Evolutionary conservation across 1,284 basidiomycete species (phyloP).

Genomic region (Apiotrichum brassicae): DNA sequence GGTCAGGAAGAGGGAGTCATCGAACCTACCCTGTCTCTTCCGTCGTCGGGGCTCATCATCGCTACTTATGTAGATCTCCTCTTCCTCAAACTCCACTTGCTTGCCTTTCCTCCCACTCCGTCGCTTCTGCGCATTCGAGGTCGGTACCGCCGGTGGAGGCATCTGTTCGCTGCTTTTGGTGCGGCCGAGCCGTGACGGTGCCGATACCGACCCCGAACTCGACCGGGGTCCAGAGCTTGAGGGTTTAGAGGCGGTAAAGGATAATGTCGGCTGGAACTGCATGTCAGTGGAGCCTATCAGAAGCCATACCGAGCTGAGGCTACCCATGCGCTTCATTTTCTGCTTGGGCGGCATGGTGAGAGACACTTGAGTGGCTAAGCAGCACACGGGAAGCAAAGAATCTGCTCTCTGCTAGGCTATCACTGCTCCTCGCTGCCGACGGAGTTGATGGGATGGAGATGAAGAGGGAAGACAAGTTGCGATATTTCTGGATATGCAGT

Average conservation of each 20-base stretch:
- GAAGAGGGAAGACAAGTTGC: too few species aligned
- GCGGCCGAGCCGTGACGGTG: not conserved
- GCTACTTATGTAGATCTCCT: slow-evolving; percentile 16
- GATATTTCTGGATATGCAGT: too few species aligned
- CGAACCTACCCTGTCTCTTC: not conserved
- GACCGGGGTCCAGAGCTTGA: too few species aligned
- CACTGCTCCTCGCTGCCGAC: too few species aligned
- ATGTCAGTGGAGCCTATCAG: not conserved
- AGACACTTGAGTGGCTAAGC: too few species aligned
- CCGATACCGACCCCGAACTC: too few species aligned
- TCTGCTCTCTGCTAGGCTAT: too few species aligned
- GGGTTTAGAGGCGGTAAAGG: too few species aligned
- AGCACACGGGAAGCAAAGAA: too few species aligned
- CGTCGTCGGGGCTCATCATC: not conserved
- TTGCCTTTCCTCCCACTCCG: too few species aligned
- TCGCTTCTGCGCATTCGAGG: not conserved
- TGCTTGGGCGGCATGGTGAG: not conserved
- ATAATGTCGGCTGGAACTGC: slow-evolving; percentile 36
- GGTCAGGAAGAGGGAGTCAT: not conserved
- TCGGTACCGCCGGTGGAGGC: slow-evolving; percentile 12
- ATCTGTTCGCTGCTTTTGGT: slow-evolving; percentile 1
- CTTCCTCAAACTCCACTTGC: not conserved
- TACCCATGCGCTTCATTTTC: slow-evolving; percentile 24
- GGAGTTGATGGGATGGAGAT: too few species aligned
- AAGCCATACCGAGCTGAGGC: slow-evolving; percentile 29